Evolutionary conservation across 2,329 filamentous ascomycete genomes (phyloP).

Genomic region (Epichloe sp.): DNA sequence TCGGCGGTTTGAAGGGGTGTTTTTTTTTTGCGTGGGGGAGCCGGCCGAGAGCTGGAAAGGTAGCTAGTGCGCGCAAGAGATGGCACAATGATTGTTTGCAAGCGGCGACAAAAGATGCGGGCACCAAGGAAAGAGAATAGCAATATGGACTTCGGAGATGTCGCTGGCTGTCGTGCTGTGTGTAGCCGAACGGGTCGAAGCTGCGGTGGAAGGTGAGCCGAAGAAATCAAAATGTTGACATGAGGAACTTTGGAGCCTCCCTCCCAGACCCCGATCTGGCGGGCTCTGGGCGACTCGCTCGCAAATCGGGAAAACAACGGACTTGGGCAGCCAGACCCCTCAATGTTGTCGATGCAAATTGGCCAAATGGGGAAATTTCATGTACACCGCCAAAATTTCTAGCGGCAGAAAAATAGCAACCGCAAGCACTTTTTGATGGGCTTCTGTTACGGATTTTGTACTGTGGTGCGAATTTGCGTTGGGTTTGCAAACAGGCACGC

Average conservation of each 20-base stretch:
- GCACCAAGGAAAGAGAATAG: slow-evolving; percentile 2
- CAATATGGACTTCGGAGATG: neutral
- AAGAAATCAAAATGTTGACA: slow-evolving; percentile 5
- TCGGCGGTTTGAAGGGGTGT: neutral
- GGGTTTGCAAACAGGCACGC: neutral
- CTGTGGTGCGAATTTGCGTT: neutral
- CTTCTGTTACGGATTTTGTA: neutral
- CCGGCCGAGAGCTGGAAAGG: neutral
- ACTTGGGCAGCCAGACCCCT: neutral
- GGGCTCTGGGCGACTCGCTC: neutral
- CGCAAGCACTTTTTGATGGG: neutral
- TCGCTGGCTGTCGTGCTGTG: slow-evolving; percentile 1
- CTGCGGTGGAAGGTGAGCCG: slow-evolving; percentile 8
- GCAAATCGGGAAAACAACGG: slow-evolving; percentile 11
- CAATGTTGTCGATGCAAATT: neutral
- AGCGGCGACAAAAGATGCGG: neutral
- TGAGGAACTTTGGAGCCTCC: neutral
- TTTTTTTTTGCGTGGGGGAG: neutral
- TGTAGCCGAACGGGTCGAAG: slow-evolving; percentile 2
- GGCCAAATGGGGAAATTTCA: slow-evolving; percentile 1
- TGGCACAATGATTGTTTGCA: neutral
- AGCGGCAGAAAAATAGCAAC: slow-evolving; percentile 12
- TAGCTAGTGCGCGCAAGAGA: neutral
- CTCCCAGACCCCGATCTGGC: neutral
- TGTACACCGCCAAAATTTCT: slow-evolving; percentile 15